Percentiles rank a stretch among this genome's conserved stretches.
Conservation (phyloP, 2,329 filamentous ascomycete species). For the Tolypocladium pustulatum region DNA sequence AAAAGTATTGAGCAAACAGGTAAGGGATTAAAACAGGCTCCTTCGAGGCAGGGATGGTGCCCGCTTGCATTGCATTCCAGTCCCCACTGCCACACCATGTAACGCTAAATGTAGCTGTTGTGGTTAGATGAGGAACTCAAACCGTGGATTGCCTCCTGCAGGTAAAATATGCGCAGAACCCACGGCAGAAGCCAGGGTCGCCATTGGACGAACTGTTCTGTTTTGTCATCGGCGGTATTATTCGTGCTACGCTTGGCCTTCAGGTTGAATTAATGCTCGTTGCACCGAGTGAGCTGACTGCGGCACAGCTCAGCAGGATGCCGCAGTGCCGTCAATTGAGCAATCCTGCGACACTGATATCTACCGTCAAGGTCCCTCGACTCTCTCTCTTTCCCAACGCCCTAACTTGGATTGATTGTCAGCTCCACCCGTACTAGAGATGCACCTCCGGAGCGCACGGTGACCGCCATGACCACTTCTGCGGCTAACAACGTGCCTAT, state of each 20-base stretch:
- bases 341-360: neutral
- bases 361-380: neutral
- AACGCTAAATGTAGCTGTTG: neutral
- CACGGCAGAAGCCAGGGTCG: neutral
- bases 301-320: neutral
- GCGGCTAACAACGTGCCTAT: conserved; percentile 1
- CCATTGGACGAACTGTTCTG: neutral
- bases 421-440: neutral
- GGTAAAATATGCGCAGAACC: neutral
- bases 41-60: neutral
- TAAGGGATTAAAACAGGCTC: neutral
- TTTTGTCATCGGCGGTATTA: neutral
- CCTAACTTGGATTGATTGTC: neutral
- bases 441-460: neutral
- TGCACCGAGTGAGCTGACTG: neutral
- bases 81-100: neutral
- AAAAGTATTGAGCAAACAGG: neutral
- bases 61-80: neutral
- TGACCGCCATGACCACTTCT: neutral
- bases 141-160: neutral
- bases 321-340: neutral
- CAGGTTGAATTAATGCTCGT: neutral
- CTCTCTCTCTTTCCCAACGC: neutral
- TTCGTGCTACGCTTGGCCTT: neutral
- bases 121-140: neutral